Conservation (phyloP, 257 asterid genomes). For the Petunia secreta region DNA sequence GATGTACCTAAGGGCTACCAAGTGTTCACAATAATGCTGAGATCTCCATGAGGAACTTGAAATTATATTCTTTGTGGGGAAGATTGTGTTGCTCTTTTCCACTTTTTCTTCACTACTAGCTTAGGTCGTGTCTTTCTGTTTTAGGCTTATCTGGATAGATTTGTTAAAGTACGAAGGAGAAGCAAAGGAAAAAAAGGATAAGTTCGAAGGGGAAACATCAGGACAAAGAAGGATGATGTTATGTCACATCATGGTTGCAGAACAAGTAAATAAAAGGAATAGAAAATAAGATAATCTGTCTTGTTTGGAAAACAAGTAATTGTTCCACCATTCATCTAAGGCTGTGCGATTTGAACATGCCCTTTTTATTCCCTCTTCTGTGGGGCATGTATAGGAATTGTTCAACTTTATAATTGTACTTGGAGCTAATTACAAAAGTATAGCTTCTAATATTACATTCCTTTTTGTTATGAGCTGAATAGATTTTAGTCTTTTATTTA, state of each 20-base stretch:
- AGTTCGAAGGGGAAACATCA: slow-evolving; percentile 19
- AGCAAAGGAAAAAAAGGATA: slow-evolving; percentile 4
- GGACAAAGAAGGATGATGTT: not conserved
- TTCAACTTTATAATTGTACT: not conserved
- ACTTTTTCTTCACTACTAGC: not conserved
- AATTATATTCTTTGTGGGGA: not conserved
- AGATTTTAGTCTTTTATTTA: slow-evolving; percentile 1
- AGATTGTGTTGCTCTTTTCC: too few relatives aligned
- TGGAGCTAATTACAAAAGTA: slow-evolving; percentile 13
- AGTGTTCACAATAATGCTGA: not conserved
- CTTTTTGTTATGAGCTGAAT: not conserved
- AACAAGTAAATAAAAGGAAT: not conserved
- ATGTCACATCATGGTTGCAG: slow-evolving; percentile 21
- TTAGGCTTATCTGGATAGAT: not conserved
- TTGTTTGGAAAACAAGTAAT: not conserved
- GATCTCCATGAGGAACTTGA: slow-evolving; percentile 3
- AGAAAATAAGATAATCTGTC: not conserved
- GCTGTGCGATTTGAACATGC: too few relatives aligned
- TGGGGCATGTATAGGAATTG: slow-evolving; percentile 7
- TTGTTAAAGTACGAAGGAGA: not conserved
- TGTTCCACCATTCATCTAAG: not conserved
- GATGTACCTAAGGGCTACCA: not conserved
- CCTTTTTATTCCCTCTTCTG: not conserved
- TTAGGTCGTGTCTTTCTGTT: not conserved
- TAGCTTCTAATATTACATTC: not conserved